Evolutionary conservation across 768 basidiomycete genomes (phyloP), one percentile per base, ranked within the genome.

Genomic region (Collybiopsis luxurians): DNA sequence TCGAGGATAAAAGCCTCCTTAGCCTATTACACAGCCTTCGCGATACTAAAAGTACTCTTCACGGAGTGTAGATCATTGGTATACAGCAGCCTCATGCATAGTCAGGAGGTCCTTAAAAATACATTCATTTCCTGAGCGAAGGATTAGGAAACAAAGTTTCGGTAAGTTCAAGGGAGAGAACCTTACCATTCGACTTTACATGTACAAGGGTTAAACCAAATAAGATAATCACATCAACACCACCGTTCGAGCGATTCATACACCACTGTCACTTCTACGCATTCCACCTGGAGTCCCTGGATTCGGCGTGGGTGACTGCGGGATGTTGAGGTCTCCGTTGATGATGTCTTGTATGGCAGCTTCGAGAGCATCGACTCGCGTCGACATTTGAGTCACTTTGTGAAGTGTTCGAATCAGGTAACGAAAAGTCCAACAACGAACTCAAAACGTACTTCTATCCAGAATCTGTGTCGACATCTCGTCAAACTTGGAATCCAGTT

Each of bases 281-380:
- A 46, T 47, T 19, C 44, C 46, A 28, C 53, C 42, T 10, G 45
- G 43, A 72, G 72, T 21, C 61, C 60, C 53, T 28, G 53, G 53
- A n/a, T 36, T 39, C 28, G 79, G 79, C 3, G 83, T 77, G 6
- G 89, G 86, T 3, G 87, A 89, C 60, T 84, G 82, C 11, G 86
- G 82, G 38, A 84, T 72, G 61, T 78, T 83, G 15, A 82, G 69
- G 58, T 89, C 90, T 27, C 84, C 85, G 59, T 87, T 90, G 66
- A 97, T 94, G 47, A 96, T 90, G 65, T 96, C 94, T 62, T 95
- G 92, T 55, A 97, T 95, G 11, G 94, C 85, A 17, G 85, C 85
- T 67, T 97, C 95, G 28, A 97, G 77, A 17, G 90, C 83, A 64
- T 97, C 94, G 21, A 97, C 94, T 43, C 95, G 83, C 38, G 83